A percentile compares a stretch with the other conserved stretches of the same genome.
Evolutionary conservation across 1,284 basidiomycete genomes (phyloP).

Genomic region (Exobasidium cylindrosporum): DNA sequence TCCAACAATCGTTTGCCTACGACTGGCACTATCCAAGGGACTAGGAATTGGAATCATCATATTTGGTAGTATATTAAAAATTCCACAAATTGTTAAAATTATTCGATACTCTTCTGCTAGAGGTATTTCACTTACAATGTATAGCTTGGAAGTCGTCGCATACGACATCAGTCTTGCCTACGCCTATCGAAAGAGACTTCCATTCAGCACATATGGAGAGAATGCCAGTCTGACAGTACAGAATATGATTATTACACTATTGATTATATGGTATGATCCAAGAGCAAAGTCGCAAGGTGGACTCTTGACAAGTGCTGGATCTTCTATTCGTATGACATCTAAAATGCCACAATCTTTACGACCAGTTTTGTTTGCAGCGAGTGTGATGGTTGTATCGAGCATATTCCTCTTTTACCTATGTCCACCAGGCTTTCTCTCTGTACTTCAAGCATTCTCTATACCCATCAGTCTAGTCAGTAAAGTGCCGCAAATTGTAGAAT

Average conservation of each 20-base stretch:
- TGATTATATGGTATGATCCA: conserved; percentile 48
- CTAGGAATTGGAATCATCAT: conserved; percentile 88
- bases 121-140: conserved; percentile 67
- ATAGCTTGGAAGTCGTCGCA: conserved; percentile 68
- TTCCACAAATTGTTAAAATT: conserved; percentile 73
- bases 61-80: conserved; percentile 90
- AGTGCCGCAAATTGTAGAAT: conserved; percentile 52
- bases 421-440: conserved; percentile 32
- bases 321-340: background rate
- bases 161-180: conserved; percentile 81
- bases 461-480: conserved; percentile 52
- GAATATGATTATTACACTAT: conserved; percentile 52
- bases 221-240: conserved; percentile 53
- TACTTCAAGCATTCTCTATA: conserved; percentile 49
- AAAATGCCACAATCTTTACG: conserved; percentile 11
- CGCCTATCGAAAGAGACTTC: conserved; percentile 75
- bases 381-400: conserved; percentile 82
- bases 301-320: background rate
- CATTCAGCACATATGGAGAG: conserved; percentile 86
- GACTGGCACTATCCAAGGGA: conserved; percentile 85
- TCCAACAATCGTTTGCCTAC: conserved; percentile 78
- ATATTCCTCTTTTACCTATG: conserved; percentile 35
- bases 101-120: conserved; percentile 67
- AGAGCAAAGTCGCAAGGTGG: background rate
- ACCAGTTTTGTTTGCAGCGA: conserved; percentile 75